Evolutionary conservation across 1,284 basidiomycete genomes (phyloP).

Genomic region (Trichosporon coremiiforme): DNA sequence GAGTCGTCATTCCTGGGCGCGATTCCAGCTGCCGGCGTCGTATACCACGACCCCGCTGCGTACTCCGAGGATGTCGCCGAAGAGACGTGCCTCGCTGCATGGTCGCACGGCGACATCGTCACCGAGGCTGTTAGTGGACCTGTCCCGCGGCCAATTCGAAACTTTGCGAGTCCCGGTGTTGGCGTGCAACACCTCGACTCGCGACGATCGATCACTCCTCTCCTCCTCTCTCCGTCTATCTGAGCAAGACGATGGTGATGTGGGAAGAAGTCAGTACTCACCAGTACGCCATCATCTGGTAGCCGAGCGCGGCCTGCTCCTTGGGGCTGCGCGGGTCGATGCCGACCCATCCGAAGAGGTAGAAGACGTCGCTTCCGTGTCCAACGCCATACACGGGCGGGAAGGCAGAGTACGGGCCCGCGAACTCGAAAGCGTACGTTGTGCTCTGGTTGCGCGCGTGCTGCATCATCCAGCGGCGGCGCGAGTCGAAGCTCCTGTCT

Average conservation of each 20-base stretch:
- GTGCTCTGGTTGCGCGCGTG: conserved; percentile 33
- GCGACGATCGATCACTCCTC: background rate
- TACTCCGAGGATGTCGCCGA: background rate
- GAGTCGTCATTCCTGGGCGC: background rate
- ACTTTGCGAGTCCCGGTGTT: background rate
- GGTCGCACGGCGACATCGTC: background rate
- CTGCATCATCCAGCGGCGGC: conserved; percentile 39
- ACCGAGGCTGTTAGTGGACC: background rate
- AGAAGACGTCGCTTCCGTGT: conserved; percentile 41
- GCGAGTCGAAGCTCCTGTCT: conserved; percentile 43
- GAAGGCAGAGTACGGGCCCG: conserved; percentile 10
- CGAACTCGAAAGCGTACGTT: conserved; percentile 44
- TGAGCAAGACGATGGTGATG: too few species aligned
- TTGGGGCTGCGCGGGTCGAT: background rate
- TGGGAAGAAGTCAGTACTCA: conserved; percentile 26
- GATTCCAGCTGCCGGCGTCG: conserved; percentile 6
- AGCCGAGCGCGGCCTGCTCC: background rate
- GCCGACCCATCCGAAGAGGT: conserved; percentile 34
- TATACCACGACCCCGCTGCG: background rate
- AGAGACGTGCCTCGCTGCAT: background rate
- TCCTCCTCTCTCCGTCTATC: conserved; percentile 29
- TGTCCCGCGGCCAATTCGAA: background rate
- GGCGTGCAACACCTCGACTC: background rate
- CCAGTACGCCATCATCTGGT: conserved; percentile 13
- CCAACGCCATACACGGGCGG: background rate